Evolutionary conservation across 805 yeast genomes (phyloP).

Genomic region (Sugiyamaella smithiae): DNA sequence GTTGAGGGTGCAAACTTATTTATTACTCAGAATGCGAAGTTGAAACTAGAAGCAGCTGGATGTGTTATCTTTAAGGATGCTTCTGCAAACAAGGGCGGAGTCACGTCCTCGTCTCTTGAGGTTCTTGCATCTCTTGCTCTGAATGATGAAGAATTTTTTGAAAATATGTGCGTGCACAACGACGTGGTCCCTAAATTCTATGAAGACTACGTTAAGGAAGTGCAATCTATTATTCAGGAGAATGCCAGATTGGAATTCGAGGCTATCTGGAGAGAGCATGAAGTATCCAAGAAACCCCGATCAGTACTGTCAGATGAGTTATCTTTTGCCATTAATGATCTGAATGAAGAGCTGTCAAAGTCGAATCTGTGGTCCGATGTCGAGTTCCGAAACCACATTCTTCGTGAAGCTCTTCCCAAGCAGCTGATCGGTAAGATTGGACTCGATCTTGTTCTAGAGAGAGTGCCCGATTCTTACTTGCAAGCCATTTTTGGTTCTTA

Average conservation of each 20-base stretch:
- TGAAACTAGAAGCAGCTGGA: constrained; percentile 82
- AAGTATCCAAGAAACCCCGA: constrained; percentile 58
- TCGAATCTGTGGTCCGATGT: constrained; percentile 83
- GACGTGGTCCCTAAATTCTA: constrained; percentile 68
- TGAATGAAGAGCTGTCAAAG: constrained; percentile 79
- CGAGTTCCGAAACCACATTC: constrained; percentile 70
- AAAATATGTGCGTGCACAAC: constrained; percentile 65
- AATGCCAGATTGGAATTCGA: constrained; percentile 87
- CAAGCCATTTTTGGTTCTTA: constrained; percentile 85
- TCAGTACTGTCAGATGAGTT: constrained; percentile 72
- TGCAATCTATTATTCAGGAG: constrained; percentile 66
- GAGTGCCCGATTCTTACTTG: constrained; percentile 86
- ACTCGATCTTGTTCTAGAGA: constrained; percentile 59
- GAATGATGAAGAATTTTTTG: constrained; percentile 76
- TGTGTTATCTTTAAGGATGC: constrained; percentile 90
- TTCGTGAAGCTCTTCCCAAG: constrained; percentile 74
- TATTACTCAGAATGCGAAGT: constrained; percentile 90
- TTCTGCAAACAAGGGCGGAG: constrained; percentile 97
- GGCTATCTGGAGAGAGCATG: constrained; percentile 76
- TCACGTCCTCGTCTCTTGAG: constrained; percentile 92
- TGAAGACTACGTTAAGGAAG: constrained; percentile 77
- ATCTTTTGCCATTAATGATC: constrained; percentile 76
- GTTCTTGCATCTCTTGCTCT: constrained; percentile 92
- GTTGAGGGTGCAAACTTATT: constrained; percentile 98
- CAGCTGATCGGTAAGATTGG: constrained; percentile 60